phyloP scores from a whole-genome alignment of 768 basidiomycete species.

The Tricholoma sp. region DNA sequence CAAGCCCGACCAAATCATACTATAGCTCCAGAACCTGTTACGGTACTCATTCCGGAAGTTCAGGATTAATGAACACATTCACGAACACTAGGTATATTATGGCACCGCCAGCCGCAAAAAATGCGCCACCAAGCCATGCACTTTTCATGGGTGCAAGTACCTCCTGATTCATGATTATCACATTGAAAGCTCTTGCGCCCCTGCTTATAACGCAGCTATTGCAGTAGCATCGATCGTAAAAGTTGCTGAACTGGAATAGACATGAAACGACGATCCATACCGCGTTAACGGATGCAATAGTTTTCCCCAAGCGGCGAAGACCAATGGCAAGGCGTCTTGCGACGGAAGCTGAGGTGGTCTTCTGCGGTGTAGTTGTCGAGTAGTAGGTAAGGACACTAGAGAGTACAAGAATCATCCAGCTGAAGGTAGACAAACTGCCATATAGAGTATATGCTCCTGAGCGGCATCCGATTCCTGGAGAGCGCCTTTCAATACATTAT shows the following conservation, averaged over 20 bases:
- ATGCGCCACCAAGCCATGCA: conserved; percentile 34
- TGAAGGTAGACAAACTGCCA: conserved; percentile 23
- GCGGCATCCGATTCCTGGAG: conserved; percentile 27
- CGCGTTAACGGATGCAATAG: conserved; percentile 25
- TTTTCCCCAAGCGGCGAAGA: conserved; percentile 25
- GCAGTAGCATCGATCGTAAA: conserved; percentile 31
- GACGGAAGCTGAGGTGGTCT: background rate
- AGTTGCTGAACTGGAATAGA: conserved; percentile 28
- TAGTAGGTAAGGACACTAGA: conserved; percentile 27
- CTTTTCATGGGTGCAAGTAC: conserved; percentile 21
- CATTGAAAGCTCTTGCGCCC: conserved; percentile 21
- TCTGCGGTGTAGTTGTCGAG: conserved; percentile 5
- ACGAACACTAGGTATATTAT: conserved; percentile 22
- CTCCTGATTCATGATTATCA: conserved; percentile 15
- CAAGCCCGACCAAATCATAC: too few relatives aligned
- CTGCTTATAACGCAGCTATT: conserved; percentile 27
- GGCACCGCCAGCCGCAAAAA: conserved; percentile 20
- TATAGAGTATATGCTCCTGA: conserved; percentile 27
- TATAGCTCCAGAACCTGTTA: too few relatives aligned
- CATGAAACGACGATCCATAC: conserved; percentile 25
- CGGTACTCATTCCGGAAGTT: background rate
- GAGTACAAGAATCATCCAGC: conserved; percentile 25
- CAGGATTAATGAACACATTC: conserved; percentile 21
- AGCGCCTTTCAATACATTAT: background rate
- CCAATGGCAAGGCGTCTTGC: conserved; percentile 13